Conservation (phyloP, 2,329 filamentous ascomycete species). For the Sordariomycetes sp. region DNA sequence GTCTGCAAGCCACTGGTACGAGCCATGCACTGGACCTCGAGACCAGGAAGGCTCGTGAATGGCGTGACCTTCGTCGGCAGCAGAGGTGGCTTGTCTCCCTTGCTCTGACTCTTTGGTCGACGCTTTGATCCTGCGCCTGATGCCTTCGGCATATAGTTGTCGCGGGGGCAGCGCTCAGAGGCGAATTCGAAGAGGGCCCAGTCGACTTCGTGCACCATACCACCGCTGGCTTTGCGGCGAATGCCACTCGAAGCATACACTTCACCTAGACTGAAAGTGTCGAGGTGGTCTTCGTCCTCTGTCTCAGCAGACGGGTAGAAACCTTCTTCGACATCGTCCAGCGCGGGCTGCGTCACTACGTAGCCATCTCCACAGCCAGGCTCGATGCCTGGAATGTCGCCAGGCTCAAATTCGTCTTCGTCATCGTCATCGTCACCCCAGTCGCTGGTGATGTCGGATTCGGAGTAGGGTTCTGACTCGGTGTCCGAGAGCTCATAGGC, state of each 20-base stretch:
- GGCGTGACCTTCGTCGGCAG: slow-evolving; percentile 51
- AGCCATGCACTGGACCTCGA: slow-evolving; percentile 80
- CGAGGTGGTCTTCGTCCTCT: slow-evolving; percentile 73
- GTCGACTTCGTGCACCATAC: slow-evolving; percentile 82
- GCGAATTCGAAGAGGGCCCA: slow-evolving; percentile 86
- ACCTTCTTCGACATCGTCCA: slow-evolving; percentile 75
- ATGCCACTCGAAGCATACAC: slow-evolving; percentile 88
- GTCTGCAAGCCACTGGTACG: slow-evolving; percentile 77
- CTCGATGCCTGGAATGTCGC: slow-evolving; percentile 72
- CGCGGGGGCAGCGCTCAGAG: slow-evolving; percentile 57
- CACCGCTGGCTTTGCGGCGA: slow-evolving; percentile 61
- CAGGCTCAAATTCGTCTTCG: slow-evolving; percentile 49
- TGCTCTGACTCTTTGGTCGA: slow-evolving; percentile 6
- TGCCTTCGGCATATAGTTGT: slow-evolving; percentile 56
- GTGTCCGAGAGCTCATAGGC: slow-evolving; percentile 54
- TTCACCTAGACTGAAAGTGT: slow-evolving; percentile 71
- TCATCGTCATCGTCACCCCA: slow-evolving; percentile 39
- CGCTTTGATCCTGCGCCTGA: slow-evolving; percentile 6
- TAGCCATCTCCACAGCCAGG: slow-evolving; percentile 69
- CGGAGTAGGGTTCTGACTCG: slow-evolving; percentile 44
- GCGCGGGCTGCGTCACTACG: slow-evolving; percentile 80
- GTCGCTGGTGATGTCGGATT: slow-evolving; percentile 44
- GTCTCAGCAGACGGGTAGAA: slow-evolving; percentile 69
- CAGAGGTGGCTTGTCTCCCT: slow-evolving; percentile 23
- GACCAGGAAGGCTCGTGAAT: slow-evolving; percentile 55